Base-by-base conservation (phyloP, 345 rosid genomes). In the Ceriops zippeliana region DNA sequence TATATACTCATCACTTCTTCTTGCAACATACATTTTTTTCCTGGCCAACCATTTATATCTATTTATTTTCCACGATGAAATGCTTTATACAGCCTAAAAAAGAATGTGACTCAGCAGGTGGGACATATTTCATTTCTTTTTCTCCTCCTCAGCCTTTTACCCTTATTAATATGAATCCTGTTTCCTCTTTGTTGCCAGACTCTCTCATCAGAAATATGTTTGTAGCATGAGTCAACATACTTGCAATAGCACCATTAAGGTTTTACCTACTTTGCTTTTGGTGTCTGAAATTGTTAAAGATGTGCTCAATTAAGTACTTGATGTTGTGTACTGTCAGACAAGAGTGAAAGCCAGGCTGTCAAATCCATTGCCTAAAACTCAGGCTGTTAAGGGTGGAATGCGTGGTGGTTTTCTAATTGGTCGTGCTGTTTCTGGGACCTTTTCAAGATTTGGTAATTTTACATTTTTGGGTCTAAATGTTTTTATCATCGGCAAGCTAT, bases 341-440 rank as follows among this genome's bases (percentile, higher is more conserved):
- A 87, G 76, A 78, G 70, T 87, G 46, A 85, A 76, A 80, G 91
- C 86, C 62, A 83, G 89, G 81, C 81, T 87, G 52, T 87, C 89
- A 59, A 87, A 87, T 82, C 91, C 89, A n/a, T 46, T 77, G 81
- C 91, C 91, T 30, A 87, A 87, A 80, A 81, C 87, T 46, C 91
- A 87, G 73, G 87, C 85, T 61, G 84, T 87, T 67, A 87, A 85
- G 70, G 89, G 89, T 73, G 91, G 87, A 78, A 83, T 85, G 83
- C 72, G 78, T 75, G 91, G 91, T 73, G 91, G 89, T 69, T 87
- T 83, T 76, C 81, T 73, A 66, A 83, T 85, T 73, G 82, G 81
- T 71, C 72, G 58, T 47, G 72, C 70, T 65, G 72, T 82, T 11
- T 49, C 52, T 69, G 79, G 73, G 53, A 75, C 70, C 56, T 75